Base-by-base conservation (phyloP, 148 eudicot species). In the Limonium bicolor region DNA sequence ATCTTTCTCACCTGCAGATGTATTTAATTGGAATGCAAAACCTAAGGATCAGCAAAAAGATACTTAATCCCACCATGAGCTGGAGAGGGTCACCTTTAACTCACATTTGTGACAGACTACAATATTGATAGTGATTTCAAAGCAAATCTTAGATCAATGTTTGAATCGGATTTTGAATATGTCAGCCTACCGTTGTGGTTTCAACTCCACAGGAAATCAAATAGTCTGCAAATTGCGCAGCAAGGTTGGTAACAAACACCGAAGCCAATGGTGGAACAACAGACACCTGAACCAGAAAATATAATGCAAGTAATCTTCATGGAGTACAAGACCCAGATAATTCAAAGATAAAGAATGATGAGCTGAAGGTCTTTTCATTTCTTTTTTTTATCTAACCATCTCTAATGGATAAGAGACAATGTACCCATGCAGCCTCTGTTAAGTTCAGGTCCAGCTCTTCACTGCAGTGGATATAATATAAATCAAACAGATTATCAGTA, bases 381-480 rank as follows among this genome's bases (percentile, higher is more conserved):
- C 5, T 48, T 47, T 18, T 9, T 19, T 10, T 5, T 31, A 9
- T 11, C 9, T 7, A 2, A 20, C 35, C 33, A 30, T n/a, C n/a
- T n/a, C n/a, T n/a, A n/a, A n/a, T n/a, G n/a, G n/a, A n/a, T n/a
- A n/a, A n/a, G n/a, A n/a, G n/a, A n/a, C n/a, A 22, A 55, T 81
- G 32, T 67, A 84, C 97, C 95, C 95, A 82, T 27, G 97, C 97
- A 59, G 97, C 97, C 68, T 78, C 95, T 0, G 95, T 65, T 73
- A 90, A 63, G 67, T 84, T 82, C 61, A 90, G 85, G 57, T 73
- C 55, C 55, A 90, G 68, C 73, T 68, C 95, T 66, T 84, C 87
- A 56, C 97, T 90, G 77, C 66, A 65, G 36, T 25, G 17, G 4
- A 24, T 43, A n/a, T n/a, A n/a, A n/a, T n/a, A n/a, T n/a, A n/a